Evolutionary conservation across 306 rosid genomes (phyloP), one percentile per base, ranked within the genome.

Genomic region (Corylus americana): DNA sequence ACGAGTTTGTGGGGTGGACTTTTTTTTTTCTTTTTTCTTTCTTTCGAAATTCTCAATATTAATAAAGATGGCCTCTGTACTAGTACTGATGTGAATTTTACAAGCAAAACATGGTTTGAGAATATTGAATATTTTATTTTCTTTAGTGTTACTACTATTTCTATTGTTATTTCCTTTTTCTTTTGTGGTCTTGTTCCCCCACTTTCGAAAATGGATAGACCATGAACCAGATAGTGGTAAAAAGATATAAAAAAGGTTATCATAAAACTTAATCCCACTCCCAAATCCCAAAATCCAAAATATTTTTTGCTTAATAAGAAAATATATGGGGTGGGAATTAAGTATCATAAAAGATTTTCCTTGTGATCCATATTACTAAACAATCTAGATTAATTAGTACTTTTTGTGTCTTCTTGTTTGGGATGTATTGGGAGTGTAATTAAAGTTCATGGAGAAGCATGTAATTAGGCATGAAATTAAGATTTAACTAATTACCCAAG

Each of bases 401-500:
- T 37, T 67, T 18, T 67, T 42, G 31, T 18, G 72, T 67, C 9
- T 62, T 67, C 51, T 42, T 42, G 51, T 59, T 59, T 59, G 66
- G 37, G 67, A 16, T 16, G 25, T 8, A 16, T 35, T 37, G 20
- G 71, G 48, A 64, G 71, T 42, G 8, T 6, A 64, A 18, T 4
- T 7, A 17, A 18, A 44, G 72, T 39, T 67, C 44, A 42, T 39
- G 27, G 50, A 42, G 72, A 67, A 67, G 71, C 29, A 67, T 67
- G 39, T 67, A n/a, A 67, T n/a, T 37, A 42, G 45, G 27, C 72
- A 25, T 18, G 51, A 25, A 67, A 73, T 29, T 42, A 42, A 42
- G 45, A 42, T 45, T 4, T 20, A 29, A 29, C 31, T 14, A 53
- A 73, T 82, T 84, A 92, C 97, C 98, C 31, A 91, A 79, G 75